Evolutionary conservation across 495 filamentous ascomycete genomes (phyloP), one percentile per base, ranked within the genome.

Genomic region (Aspergillus taichungensis): DNA sequence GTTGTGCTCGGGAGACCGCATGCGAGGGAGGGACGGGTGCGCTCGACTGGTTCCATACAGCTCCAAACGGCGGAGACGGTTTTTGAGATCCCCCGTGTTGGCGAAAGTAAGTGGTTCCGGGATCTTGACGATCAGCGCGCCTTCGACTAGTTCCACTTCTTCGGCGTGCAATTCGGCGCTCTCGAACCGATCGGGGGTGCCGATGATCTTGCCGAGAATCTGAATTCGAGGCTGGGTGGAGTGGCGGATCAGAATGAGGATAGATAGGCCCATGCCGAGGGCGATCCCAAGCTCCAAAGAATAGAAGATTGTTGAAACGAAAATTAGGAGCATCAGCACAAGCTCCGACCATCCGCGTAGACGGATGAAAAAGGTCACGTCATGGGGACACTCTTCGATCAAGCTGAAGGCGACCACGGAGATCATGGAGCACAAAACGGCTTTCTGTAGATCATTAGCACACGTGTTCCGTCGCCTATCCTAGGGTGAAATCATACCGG

Each of bases 91-190:
- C 13, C 94, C 94, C 1, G 94, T 96, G 57, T 98, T 98, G 42
- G 92, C 91, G 54, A 98, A 98, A 0, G 94, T 97, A 34, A 98
- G 71, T 0, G 91, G 91, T 54, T 97, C 94, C 0, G 92, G 92
- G 53, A 98, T 95, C 64, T 95, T 96, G 40, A 97, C 88, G 49
- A 98, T 94, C 30, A 98, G 63, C 46, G 87, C 91, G 9, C 90
- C 88, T 55, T 95, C 87, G 39, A 97, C 74, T 49, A 94, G 85
- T 57, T 97, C 91, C 4, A 96, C 71, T 6, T 76, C 72, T 35
- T 85, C 79, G 0, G 84, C 80, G 49, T 84, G 76, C 0, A 80
- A 72, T 62, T 97, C 92, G 11, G 89, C 89, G 50, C 95, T 95
- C 51, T 91, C 88, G 56, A 94, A 97, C 37, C 80, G 76, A 47